Percentiles rank a stretch among this genome's conserved stretches.
phyloP scores from a whole-genome alignment of 164 flowering plant genomes.

The Liriodendron chinense region DNA sequence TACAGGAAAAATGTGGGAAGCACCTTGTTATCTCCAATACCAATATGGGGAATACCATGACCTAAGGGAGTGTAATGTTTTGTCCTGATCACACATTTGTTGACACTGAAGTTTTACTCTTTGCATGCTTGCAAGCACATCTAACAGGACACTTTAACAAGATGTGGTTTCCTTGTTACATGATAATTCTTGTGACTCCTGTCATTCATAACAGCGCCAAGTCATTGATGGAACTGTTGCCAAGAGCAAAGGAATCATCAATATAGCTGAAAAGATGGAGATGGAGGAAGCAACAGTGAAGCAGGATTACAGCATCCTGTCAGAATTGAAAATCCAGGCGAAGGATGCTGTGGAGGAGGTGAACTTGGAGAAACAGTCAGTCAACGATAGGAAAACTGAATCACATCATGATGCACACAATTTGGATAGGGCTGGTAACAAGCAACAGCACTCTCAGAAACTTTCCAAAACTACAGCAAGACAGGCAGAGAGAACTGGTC shows the following conservation, averaged over 20 bases:
- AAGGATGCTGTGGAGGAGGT: conserved; percentile 1
- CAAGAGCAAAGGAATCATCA: neutral
- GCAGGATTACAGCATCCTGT: neutral
- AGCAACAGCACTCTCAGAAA: conserved; percentile 10
- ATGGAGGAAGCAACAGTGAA: neutral
- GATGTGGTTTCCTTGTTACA: neutral
- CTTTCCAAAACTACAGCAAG: conserved; percentile 7
- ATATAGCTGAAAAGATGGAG: conserved; percentile 1
- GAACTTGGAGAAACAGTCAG: conserved; percentile 3
- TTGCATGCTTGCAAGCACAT: neutral
- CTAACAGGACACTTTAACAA: neutral
- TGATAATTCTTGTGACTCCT: neutral
- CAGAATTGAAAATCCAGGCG: conserved; percentile 3
- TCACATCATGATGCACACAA: conserved; percentile 6
- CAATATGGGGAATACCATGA: too few species aligned
- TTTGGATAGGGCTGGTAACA: conserved; percentile 11
- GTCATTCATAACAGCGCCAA: neutral
- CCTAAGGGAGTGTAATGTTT: too few species aligned
- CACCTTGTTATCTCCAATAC: too few species aligned
- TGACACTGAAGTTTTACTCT: neutral
- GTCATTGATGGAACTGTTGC: neutral
- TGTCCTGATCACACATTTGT: too few species aligned
- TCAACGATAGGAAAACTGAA: neutral
- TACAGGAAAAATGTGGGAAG: too few species aligned
- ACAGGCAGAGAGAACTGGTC: conserved; percentile 10